A percentile compares a stretch with the other conserved stretches of the same genome.
These are phyloP conservation scores for Protostelium mycophagum DNA, from an alignment of 78 protist species.

Conservation along the genomic window DNA sequence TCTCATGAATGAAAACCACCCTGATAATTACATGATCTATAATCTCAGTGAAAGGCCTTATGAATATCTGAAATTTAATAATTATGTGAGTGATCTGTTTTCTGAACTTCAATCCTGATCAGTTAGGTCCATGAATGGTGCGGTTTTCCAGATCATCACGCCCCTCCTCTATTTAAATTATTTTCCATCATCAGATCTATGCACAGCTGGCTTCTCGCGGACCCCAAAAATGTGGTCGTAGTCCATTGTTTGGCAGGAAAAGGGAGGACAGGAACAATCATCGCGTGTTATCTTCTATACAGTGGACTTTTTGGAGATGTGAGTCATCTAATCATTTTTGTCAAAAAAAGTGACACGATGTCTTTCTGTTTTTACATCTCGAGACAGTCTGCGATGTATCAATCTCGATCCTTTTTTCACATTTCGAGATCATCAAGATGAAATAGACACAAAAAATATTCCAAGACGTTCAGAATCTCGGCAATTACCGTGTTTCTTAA, in stretches of 20 bases:
- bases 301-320: slow-evolving; percentile 57
- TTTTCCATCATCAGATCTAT: slow-evolving; percentile 45
- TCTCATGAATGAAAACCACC: slow-evolving; percentile 45
- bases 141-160: slow-evolving; percentile 77
- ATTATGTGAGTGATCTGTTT: slow-evolving; percentile 4
- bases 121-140: slow-evolving; percentile 61
- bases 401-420: too few species aligned
- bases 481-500: too few species aligned
- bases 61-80: slow-evolving; percentile 38
- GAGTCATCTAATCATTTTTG: not conserved
- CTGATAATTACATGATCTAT: slow-evolving; percentile 38
- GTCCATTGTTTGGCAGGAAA: slow-evolving; percentile 74
- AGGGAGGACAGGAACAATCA: slow-evolving; percentile 61
- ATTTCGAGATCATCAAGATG: too few species aligned
- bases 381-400: too few species aligned
- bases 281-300: slow-evolving; percentile 45
- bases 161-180: slow-evolving; percentile 58
- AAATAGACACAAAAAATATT: too few species aligned
- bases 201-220: slow-evolving; percentile 32
- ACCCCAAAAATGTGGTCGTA: slow-evolving; percentile 47
- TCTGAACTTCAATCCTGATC: not conserved
- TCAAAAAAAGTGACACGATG: not conserved
- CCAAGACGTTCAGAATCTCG: too few species aligned
- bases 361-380: slow-evolving; percentile 1
- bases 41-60: slow-evolving; percentile 50